Base-by-base conservation (phyloP, 2,329 filamentous ascomycete species). In the Clonostachys rhizophaga region DNA sequence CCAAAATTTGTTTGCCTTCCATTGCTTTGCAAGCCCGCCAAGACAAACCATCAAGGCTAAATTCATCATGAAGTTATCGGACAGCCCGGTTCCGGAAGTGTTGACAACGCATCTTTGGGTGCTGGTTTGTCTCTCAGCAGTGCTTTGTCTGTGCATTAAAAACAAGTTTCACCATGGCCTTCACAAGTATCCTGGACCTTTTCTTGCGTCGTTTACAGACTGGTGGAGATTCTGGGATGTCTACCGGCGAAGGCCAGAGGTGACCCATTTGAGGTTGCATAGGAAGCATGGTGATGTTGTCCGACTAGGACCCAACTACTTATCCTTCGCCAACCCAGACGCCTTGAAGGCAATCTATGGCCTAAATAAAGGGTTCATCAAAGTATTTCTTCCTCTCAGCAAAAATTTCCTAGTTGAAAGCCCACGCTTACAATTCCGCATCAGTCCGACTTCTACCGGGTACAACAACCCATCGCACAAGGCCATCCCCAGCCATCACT, bases 331-430 rank as follows among this genome's bases (percentile, higher is more conserved):
- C 4, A 78, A 89, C 53, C 87, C 89, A 0, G 79, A 78, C 49
- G 86, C 87, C 0, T 71, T 92, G 54, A 88, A 87, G 65, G 70
- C 72, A 11, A 91, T 94, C 41, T 95, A 94, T 62, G 88, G 88
- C 0, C 66, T 92, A 40, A 92, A 91, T 62, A 91, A 91, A 64
- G 87, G 87, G 0, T 87, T 90, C 55, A 69, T 79, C 43, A 94
- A 94, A 79, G 87, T 87, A 65, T 43, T 14, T 9, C 34, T 36
- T 17, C 6, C 24, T 12, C 37, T 41, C 41, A 16, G 6, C 20
- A 9, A 17, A 42, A 9, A 3, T 3, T 10, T 6, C n/a, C 13
- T 20, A 20, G 4, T 8, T 37, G 7, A 48, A 47, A 12, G 30
- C 1, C 10, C 24, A 10, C 9, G 9, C 24, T 30, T 30, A 44